A percentile compares a stretch with the other conserved stretches of the same genome.
phyloP scores from a whole-genome alignment of 1,284 basidiomycete species.

The Trametes sp. region DNA sequence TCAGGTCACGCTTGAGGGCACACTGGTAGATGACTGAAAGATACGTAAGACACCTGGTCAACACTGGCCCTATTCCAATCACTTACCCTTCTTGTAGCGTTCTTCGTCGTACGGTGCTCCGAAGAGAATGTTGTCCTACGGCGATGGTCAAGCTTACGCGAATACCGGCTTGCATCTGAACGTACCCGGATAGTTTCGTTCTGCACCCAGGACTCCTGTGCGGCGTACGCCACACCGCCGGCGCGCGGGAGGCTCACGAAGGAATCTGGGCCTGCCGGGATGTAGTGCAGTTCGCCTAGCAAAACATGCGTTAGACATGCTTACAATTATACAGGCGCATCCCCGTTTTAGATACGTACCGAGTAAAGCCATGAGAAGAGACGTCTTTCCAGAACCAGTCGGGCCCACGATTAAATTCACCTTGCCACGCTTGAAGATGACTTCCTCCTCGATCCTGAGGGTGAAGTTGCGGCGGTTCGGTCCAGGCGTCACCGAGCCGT shows the following conservation, averaged over 20 bases:
- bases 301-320: slow-evolving; percentile 23
- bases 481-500: slow-evolving; percentile 44
- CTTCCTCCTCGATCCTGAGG: slow-evolving; percentile 57
- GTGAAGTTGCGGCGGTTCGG: slow-evolving; percentile 51
- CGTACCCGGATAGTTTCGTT: slow-evolving; percentile 48
- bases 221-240: slow-evolving; percentile 74
- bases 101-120: slow-evolving; percentile 52
- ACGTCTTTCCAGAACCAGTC: slow-evolving; percentile 62
- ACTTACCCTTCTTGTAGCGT: slow-evolving; percentile 51
- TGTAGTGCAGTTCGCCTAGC: slow-evolving; percentile 65
- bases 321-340: background rate
- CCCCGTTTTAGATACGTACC: slow-evolving; percentile 37
- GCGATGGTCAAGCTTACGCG: background rate
- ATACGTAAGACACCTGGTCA: slow-evolving; percentile 8
- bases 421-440: slow-evolving; percentile 62
- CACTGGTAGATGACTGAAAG: slow-evolving; percentile 65
- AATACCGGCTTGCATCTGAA: background rate
- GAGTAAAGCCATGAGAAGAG: slow-evolving; percentile 62
- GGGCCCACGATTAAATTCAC: slow-evolving; percentile 73
- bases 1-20: slow-evolving; percentile 67
- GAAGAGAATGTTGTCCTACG: slow-evolving; percentile 53
- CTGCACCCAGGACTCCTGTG: slow-evolving; percentile 75
- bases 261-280: slow-evolving; percentile 59
- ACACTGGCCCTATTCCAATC: background rate
- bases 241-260: slow-evolving; percentile 72